Evolutionary conservation across 345 rosid species (phyloP).

Genomic region (Crucihimalaya himalaica): DNA sequence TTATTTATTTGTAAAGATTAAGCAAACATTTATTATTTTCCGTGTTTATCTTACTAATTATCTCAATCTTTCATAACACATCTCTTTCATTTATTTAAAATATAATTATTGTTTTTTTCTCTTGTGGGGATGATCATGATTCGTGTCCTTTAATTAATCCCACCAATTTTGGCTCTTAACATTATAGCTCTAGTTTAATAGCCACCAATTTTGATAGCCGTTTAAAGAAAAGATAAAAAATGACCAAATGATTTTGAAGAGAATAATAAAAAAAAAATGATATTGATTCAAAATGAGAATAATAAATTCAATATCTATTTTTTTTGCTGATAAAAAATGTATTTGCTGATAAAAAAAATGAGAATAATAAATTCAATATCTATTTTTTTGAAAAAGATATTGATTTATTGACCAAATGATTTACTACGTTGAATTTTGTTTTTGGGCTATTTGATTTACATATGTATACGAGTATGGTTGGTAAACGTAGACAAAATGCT

Average conservation of each 20-base stretch:
- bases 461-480: slow-evolving; percentile 18
- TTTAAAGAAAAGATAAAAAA: neutral
- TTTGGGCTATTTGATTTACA: neutral
- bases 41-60: slow-evolving; percentile 9
- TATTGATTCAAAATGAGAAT: neutral
- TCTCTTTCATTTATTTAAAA: neutral
- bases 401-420: neutral
- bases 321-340: no score
- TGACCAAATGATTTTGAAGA: no score
- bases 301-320: neutral
- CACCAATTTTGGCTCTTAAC: neutral
- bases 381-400: no score
- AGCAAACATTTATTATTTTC: neutral
- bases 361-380: neutral
- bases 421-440: neutral
- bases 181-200: slow-evolving; percentile 6
- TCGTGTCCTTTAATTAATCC: slow-evolving; percentile 24
- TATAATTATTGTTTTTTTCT: neutral
- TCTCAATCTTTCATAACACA: neutral
- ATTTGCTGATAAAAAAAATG: neutral
- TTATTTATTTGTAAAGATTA: neutral
- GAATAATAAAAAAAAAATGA: neutral
- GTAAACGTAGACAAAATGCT: slow-evolving; percentile 37
- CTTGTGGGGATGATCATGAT: slow-evolving; percentile 7
- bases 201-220: slow-evolving; percentile 37